A percentile compares a stretch with the other conserved stretches of the same genome.
Evolutionary conservation across 192 early-diverging fungal species (phyloP).

Genomic region (Coemansia sp.): DNA sequence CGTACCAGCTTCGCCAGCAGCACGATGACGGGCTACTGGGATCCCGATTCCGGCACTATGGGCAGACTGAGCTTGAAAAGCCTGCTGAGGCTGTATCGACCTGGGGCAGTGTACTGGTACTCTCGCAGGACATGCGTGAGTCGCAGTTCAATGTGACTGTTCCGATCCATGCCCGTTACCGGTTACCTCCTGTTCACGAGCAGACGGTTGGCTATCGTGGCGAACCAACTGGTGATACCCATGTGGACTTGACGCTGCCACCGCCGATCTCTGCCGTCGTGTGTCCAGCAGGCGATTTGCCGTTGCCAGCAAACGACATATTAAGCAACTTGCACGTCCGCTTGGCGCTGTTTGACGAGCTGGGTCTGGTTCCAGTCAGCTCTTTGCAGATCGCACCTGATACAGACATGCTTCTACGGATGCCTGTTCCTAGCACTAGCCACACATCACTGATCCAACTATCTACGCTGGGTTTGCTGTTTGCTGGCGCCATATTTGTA

Average conservation of each 20-base stretch:
- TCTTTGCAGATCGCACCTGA: constrained; percentile 28
- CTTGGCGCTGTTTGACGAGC: constrained; percentile 42
- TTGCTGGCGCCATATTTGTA: constrained; percentile 21
- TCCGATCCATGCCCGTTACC: constrained; percentile 49
- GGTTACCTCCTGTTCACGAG: constrained; percentile 26
- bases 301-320: neutral
- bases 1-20: constrained; percentile 38
- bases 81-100: constrained; percentile 38
- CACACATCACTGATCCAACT: constrained; percentile 19
- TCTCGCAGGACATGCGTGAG: constrained; percentile 12
- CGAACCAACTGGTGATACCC: constrained; percentile 30
- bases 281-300: constrained; percentile 10
- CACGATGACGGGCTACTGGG: constrained; percentile 10
- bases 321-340: constrained; percentile 12
- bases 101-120: constrained; percentile 45
- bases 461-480: constrained; percentile 23
- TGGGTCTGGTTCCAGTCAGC: constrained; percentile 21
- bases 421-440: constrained; percentile 30
- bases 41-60: constrained; percentile 23
- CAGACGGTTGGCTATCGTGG: constrained; percentile 35
- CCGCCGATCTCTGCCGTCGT: constrained; percentile 36
- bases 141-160: constrained; percentile 11
- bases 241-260: constrained; percentile 34
- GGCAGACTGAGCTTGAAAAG: constrained; percentile 38
- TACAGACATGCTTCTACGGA: constrained; percentile 34